Base-by-base conservation (phyloP, 1,284 basidiomycete genomes). In the Rhodotorula mucilaginosa region DNA sequence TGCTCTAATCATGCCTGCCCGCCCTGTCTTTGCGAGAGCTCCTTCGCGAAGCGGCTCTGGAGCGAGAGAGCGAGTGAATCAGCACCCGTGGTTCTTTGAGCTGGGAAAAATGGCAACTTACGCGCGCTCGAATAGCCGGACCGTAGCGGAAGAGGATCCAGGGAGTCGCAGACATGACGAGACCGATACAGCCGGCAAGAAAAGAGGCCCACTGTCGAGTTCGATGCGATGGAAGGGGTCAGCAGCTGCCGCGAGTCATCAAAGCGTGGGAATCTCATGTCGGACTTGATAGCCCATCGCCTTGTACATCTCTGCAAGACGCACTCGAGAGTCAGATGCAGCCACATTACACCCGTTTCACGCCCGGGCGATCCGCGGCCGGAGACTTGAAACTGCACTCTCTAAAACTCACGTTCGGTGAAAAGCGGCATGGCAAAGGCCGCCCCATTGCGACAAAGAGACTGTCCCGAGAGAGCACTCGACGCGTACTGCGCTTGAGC, bases 401-500 rank as follows among this genome's bases (percentile, higher is more conserved):
- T 13, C 5, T 13, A 1, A 31, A 5, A 26, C 54, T 56, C 18
- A 56, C 54, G 61, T 5, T 59, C 58, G 13, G 73, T 73, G 65
- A 76, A 75, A 2, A 76, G 71, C 2, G 75, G 75, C 63, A 74
- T 73, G 5, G 58, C 62, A 54, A 58, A 69, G 1, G 69, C 75
- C 1, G 57, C 54, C 16, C 73, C 58, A 48, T 76, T 76, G 6
- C 75, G 73, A 54, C 67, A 74, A 0, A 76, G 63, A 6, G 70
- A 72, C 61, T 74, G 73, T 1, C 70, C 75, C 16, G 71, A 73
- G 7, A 74, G 66, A 0, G 81, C 81, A 15, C 71, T 75, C 1
- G 76, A 77, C 0, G 81, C 81, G 56, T 81, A 82, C 72, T 74
- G 67, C 23, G 21, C 0, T 1, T 23, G 5, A n/a, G 21, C 31